Conservation (phyloP, 2,329 filamentous ascomycete genomes). For the Uncinocarpus reesii region DNA sequence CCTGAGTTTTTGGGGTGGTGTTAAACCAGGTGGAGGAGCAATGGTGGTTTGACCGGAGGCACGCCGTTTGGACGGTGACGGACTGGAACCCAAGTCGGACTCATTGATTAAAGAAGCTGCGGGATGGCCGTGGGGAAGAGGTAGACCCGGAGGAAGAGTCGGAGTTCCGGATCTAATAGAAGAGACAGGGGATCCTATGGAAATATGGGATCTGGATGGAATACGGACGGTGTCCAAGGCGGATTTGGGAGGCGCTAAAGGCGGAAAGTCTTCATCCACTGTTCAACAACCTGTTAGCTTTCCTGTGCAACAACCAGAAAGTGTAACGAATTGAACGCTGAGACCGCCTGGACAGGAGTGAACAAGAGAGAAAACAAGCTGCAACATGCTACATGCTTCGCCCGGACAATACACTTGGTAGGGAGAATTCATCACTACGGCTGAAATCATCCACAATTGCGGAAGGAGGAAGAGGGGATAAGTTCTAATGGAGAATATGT, state of each 20-base stretch:
- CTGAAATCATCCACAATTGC: constrained; percentile 20
- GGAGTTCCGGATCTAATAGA: constrained; percentile 30
- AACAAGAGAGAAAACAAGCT: constrained; percentile 16
- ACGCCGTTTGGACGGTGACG: constrained; percentile 9
- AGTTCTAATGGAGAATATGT: constrained; percentile 35
- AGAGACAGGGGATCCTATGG: constrained; percentile 21
- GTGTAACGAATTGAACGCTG: constrained; percentile 9
- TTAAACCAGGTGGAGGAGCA: constrained; percentile 22
- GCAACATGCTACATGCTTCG: constrained; percentile 18
- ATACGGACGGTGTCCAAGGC: constrained; percentile 30
- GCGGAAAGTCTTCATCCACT: constrained; percentile 40
- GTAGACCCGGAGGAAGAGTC: constrained; percentile 33
- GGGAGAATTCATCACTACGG: constrained; percentile 17
- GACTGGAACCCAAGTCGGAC: constrained; percentile 18
- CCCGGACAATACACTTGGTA: constrained; percentile 10
- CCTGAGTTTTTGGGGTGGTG: constrained; percentile 23
- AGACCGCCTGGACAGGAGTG: constrained; percentile 16
- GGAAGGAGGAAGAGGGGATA: constrained; percentile 18
- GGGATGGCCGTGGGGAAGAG: constrained; percentile 34
- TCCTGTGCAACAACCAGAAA: neutral
- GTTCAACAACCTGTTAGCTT: constrained; percentile 23
- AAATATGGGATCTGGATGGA: constrained; percentile 28
- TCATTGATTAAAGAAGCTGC: constrained; percentile 28
- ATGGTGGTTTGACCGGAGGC: neutral
- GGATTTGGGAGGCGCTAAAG: constrained; percentile 29